Evolutionary conservation across 164 flowering plant species (phyloP).

Genomic region (Stephania japonica): DNA sequence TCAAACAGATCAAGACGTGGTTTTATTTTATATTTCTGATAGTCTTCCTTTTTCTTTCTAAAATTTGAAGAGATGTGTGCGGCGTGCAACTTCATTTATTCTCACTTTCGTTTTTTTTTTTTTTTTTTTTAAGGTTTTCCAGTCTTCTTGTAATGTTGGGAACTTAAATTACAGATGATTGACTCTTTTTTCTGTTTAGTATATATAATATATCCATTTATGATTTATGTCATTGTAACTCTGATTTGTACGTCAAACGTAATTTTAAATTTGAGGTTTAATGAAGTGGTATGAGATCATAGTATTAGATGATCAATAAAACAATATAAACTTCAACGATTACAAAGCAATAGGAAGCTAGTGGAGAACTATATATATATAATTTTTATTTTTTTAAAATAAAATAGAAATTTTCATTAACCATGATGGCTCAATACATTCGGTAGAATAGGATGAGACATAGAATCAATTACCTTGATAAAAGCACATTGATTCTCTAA

Average conservation of each 20-base stretch:
- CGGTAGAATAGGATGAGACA: too few species aligned
- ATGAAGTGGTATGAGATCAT: not conserved
- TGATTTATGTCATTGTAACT: not conserved
- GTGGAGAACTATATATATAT: too few species aligned
- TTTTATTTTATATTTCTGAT: not conserved
- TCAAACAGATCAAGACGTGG: slow-evolving; percentile 1
- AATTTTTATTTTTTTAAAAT: too few species aligned
- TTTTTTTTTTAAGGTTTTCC: too few species aligned
- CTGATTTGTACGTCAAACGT: not conserved
- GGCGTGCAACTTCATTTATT: not conserved
- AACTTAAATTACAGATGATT: not conserved
- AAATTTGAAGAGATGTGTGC: not conserved
- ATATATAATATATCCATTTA: not conserved
- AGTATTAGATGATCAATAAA: not conserved
- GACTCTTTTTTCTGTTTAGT: not conserved
- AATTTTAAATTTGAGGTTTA: not conserved
- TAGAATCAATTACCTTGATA: too few species aligned
- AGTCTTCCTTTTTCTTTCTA: not conserved
- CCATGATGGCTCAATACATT: too few species aligned
- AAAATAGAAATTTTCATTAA: too few species aligned
- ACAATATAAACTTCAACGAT: not conserved
- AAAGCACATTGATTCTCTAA: too few species aligned
- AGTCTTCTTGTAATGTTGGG: not conserved
- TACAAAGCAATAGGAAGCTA: not conserved
- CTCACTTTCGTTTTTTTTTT: not conserved